These are phyloP conservation scores for maize (Zea mays) DNA, from an alignment of 176 grass and related monocot species.

Conservation along the genomic window DNA sequence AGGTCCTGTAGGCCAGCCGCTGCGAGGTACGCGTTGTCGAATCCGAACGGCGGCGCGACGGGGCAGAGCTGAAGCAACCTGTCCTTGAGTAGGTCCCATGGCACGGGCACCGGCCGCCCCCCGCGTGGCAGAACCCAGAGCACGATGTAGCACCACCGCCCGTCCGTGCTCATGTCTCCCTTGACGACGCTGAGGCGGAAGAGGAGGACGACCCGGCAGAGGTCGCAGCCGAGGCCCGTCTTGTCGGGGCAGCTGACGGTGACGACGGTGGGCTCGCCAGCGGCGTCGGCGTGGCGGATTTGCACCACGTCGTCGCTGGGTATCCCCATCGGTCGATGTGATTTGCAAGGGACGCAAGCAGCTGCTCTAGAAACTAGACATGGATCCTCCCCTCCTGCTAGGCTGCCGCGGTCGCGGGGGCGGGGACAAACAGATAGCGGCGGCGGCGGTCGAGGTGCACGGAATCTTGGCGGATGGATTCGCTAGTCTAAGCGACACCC, in stretches of 20 bases:
- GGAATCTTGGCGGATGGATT: conserved; percentile 33
- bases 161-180: conserved; percentile 90
- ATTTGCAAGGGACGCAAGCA: neutral
- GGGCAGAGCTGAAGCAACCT: conserved; percentile 58
- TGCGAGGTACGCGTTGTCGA: conserved; percentile 32
- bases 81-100: conserved; percentile 64
- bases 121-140: conserved; percentile 57
- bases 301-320: conserved; percentile 75
- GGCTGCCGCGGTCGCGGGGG: neutral
- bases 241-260: conserved; percentile 85
- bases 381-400: neutral
- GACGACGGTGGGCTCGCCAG: conserved; percentile 64
- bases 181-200: conserved; percentile 82
- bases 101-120: neutral
- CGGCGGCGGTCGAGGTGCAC: neutral
- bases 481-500: neutral
- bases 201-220: conserved; percentile 83
- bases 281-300: conserved; percentile 51
- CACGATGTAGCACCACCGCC: conserved; percentile 83
- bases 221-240: conserved; percentile 86
- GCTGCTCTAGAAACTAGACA: neutral
- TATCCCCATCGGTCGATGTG: conserved; percentile 46
- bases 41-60: conserved; percentile 20
- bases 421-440: conserved; percentile 2
- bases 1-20: conserved; percentile 38